Evolutionary conservation across 129 eudicot genomes (phyloP).

Genomic region (Scalesia atractyloides): DNA sequence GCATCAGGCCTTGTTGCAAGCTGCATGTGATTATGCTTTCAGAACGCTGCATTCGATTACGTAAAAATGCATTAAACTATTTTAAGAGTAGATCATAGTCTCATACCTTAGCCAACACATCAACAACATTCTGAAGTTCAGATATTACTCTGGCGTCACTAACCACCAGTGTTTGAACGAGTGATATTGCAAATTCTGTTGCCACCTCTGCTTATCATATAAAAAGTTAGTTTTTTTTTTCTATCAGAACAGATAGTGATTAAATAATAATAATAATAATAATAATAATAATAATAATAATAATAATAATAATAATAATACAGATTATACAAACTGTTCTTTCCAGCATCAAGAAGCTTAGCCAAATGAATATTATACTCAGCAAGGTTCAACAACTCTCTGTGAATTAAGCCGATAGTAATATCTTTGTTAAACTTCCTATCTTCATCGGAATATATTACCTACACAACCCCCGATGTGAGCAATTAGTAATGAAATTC

Average conservation of each 20-base stretch:
- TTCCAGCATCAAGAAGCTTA: conserved; percentile 89
- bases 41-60: neutral
- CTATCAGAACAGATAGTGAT: neutral
- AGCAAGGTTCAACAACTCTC: conserved; percentile 82
- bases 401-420: conserved; percentile 77
- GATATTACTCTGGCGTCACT: conserved; percentile 72
- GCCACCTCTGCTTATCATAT: conserved; percentile 67
- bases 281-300: no score
- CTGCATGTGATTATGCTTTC: conserved; percentile 37
- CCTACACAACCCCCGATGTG: conserved; percentile 42
- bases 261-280: neutral
- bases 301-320: neutral
- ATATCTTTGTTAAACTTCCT: conserved; percentile 86
- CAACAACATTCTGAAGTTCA: conserved; percentile 87
- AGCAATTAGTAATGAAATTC: neutral
- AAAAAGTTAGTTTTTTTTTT: neutral
- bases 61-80: neutral
- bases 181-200: conserved; percentile 79
- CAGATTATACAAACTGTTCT: conserved; percentile 67
- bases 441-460: conserved; percentile 89
- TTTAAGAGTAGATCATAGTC: neutral
- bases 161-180: conserved; percentile 66
- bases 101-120: conserved; percentile 79
- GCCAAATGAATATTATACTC: conserved; percentile 94
- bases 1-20: conserved; percentile 94